Evolutionary conservation across 257 asterid genomes (phyloP), one percentile per base, ranked within the genome.

Genomic region (Nicotiana noctiflora): DNA sequence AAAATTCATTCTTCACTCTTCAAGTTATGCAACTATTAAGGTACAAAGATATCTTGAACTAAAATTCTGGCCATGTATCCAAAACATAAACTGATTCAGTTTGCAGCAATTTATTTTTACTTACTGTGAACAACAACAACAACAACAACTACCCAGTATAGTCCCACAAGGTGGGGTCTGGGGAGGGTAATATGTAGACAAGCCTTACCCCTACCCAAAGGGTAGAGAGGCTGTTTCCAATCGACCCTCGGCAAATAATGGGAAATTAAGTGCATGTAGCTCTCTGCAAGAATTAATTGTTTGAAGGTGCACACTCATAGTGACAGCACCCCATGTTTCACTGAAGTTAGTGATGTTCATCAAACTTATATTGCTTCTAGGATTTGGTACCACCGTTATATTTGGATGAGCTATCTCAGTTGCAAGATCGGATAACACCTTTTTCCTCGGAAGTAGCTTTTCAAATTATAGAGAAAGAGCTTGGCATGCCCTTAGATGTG

Each of bases 341-440:
- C 11, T 34, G 19, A 60, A 31, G 61, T 1, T 40, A 40, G 10
- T 21, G 23, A 72, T 27, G 40, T 4, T 46, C 29, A 76, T 51
- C 46, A 52, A 3, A 29, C 3, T 55, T 44, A 57, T 51, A 63
- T 64, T 59, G 76, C 80, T 82, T 85, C 29, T 83, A 95, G 99
- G 99, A 93, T 86, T 88, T 95, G 90, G 86, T 93, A 84, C 97
- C 99, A 31, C 99, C 99, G 77, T 88, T 97, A 19, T 95, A 95
- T 82, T 86, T 95, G 91, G 97, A 93, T 87, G 98, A 95, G 89
- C 95, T 95, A 40, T 91, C 99, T 19, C 84, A 91, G 79, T 83
- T 95, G 85, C 99, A 95, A 93, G 99, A 95, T 87, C 92, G 89
- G 88, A 95, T 95, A 76, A 84, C 97, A 60, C 98, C 97, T 27